Base-by-base conservation (phyloP, 1,284 basidiomycete species). In the Leccinum ponderosum region DNA sequence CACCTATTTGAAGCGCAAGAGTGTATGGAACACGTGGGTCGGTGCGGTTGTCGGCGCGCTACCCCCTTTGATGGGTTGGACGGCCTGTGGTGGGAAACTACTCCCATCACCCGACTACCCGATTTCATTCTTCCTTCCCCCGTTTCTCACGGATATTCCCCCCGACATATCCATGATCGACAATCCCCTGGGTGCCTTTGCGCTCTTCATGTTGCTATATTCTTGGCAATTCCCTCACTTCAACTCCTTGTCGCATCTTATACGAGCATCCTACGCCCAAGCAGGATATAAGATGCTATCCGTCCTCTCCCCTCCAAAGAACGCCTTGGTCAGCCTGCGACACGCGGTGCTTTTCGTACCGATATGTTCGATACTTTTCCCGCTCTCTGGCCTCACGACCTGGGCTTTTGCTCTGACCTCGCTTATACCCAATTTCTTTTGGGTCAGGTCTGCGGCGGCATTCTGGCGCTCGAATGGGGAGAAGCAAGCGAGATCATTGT, bases 201-300 rank as follows among this genome's bases (percentile, higher is more conserved):
- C 89, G 2, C 79, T 98, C 3, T 93, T 91, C 76, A 80, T 87
- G 72, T 76, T 98, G 56, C 84, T 98, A 12, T 99, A 90, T 78
- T 92, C 91, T 61, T 99, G 97, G 97, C 97, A 99, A 73, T 99
- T 99, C 76, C 97, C 97, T 17, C 97, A 99, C 76, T 99, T 99
- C 80, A 98, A 97, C 77, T 80, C 94, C 1, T 82, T 99, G n/a
- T 89, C 95, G 3, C 87, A 98, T 76, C 82, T 95, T 55, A 85
- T 97, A 12, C 86, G 95, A 27, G 87, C 85, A 15, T 91, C 92
- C 35, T 99, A 99, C 76, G 94, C 97, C 0, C 87, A 94, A 69
- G 94, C 93, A 5, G 97, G 96, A 15, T 99, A 97, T 73, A 85
- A 85, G 47, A 99, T 99, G 97, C 87, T 98, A 39, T 87, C 90